These are phyloP conservation scores for Colletotrichum sp. DNA, from an alignment of 2,329 filamentous ascomycete genomes.

Conservation along the genomic window DNA sequence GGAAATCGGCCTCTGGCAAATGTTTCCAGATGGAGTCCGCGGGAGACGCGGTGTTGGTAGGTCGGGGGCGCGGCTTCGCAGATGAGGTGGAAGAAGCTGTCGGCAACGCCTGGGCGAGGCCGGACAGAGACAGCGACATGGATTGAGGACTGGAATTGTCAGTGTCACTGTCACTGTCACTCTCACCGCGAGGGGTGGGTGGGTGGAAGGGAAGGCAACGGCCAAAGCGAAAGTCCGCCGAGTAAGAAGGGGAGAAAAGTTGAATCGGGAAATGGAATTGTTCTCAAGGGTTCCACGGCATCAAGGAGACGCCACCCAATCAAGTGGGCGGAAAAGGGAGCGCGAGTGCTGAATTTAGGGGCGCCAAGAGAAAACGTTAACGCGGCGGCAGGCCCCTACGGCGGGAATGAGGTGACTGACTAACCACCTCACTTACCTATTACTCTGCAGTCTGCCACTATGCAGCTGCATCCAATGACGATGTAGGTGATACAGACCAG, in stretches of 20 bases:
- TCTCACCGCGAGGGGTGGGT: neutral
- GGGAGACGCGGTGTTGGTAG: conserved; percentile 12
- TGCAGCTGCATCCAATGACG: neutral
- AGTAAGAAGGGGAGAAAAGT: neutral
- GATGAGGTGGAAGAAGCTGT: neutral
- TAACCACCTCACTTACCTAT: no score
- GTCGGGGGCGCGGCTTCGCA: neutral
- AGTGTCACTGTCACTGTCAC: neutral
- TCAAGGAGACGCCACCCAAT: neutral
- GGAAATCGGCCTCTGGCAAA: conserved; percentile 7
- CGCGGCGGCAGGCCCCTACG: neutral
- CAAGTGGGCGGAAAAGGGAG: neutral
- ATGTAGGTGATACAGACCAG: neutral
- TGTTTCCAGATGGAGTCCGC: conserved; percentile 14
- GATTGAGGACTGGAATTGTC: neutral
- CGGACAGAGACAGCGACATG: conserved; percentile 2
- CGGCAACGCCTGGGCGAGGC: neutral
- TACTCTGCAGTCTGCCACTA: neutral
- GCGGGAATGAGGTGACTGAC: neutral
- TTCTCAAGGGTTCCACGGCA: neutral
- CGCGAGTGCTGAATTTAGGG: neutral
- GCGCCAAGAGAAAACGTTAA: neutral
- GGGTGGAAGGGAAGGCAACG: neutral
- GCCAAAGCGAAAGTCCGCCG: neutral
- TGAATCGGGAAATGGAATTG: neutral